Evolutionary conservation across 2,329 filamentous ascomycete species (phyloP).

Genomic region (Diplodia scrobiculata): DNA sequence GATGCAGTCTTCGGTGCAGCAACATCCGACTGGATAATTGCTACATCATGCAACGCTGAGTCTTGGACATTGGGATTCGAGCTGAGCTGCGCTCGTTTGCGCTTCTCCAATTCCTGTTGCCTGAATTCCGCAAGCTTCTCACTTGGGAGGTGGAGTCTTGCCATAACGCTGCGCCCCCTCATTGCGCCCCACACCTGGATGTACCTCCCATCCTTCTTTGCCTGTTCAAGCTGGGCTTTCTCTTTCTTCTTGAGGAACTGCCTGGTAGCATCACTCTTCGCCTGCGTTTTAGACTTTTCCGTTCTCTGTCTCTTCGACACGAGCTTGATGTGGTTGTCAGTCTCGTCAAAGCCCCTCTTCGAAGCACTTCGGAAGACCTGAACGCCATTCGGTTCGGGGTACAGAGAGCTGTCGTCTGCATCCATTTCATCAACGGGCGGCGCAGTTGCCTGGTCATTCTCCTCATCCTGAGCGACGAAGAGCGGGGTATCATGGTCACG

Average conservation of each 20-base stretch:
- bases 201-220: conserved; percentile 49
- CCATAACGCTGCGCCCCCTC: conserved; percentile 49
- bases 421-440: conserved; percentile 30
- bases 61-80: conserved; percentile 34
- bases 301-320: conserved; percentile 40
- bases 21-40: conserved; percentile 45
- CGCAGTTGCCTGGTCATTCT: conserved; percentile 23
- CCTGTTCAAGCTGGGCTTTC: conserved; percentile 48
- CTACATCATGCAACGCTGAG: conserved; percentile 32
- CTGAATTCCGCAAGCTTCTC: conserved; percentile 44
- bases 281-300: conserved; percentile 43
- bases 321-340: conserved; percentile 36
- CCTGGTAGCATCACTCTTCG: conserved; percentile 49
- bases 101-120: conserved; percentile 40
- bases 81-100: conserved; percentile 23
- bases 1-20: conserved; percentile 33
- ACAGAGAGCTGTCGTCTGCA: conserved; percentile 34
- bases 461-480: background rate
- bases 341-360: conserved; percentile 39
- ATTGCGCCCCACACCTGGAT: conserved; percentile 52
- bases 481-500: conserved; percentile 1
- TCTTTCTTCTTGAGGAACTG: conserved; percentile 54
- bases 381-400: conserved; percentile 37
- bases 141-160: conserved; percentile 45
- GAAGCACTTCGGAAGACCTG: conserved; percentile 35